A percentile compares a stretch with the other conserved stretches of the same genome.
These are phyloP conservation scores for Penicillium sp. DNA, from an alignment of 2,329 filamentous ascomycete genomes.

Conservation along the genomic window DNA sequence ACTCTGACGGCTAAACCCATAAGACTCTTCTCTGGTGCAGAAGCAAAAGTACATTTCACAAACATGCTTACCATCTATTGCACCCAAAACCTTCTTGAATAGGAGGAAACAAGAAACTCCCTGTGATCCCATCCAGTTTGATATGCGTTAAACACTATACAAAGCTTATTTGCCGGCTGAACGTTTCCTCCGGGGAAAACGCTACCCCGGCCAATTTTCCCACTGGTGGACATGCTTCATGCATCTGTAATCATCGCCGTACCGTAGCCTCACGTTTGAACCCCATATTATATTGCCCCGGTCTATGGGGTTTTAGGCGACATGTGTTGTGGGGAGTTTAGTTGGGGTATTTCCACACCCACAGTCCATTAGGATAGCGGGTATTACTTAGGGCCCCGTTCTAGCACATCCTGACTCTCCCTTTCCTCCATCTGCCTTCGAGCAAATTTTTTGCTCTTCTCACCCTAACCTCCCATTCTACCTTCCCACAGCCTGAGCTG, in stretches of 20 bases:
- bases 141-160: conserved; percentile 14
- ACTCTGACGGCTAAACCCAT: conserved; percentile 15
- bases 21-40: neutral
- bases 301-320: conserved; percentile 27
- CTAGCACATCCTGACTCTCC: conserved; percentile 12
- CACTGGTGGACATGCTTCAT: conserved; percentile 18
- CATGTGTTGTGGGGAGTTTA: conserved; percentile 29
- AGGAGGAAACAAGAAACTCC: neutral
- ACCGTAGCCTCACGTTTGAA: conserved; percentile 21
- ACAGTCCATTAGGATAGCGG: conserved; percentile 14
- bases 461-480: neutral
- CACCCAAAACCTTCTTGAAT: neutral
- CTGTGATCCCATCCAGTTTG: conserved; percentile 4
- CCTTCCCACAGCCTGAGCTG: conserved; percentile 6
- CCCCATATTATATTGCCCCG: conserved; percentile 33
- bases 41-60: neutral
- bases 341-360: conserved; percentile 23
- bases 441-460: conserved; percentile 1
- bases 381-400: conserved; percentile 23
- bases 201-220: conserved; percentile 30
- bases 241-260: conserved; percentile 18
- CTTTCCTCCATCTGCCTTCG: conserved; percentile 9
- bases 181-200: conserved; percentile 35
- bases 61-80: neutral
- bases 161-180: conserved; percentile 27